Evolutionary conservation across 805 yeast genomes (phyloP), one percentile per base, ranked within the genome.

Genomic region (Candida parachauliodes): DNA sequence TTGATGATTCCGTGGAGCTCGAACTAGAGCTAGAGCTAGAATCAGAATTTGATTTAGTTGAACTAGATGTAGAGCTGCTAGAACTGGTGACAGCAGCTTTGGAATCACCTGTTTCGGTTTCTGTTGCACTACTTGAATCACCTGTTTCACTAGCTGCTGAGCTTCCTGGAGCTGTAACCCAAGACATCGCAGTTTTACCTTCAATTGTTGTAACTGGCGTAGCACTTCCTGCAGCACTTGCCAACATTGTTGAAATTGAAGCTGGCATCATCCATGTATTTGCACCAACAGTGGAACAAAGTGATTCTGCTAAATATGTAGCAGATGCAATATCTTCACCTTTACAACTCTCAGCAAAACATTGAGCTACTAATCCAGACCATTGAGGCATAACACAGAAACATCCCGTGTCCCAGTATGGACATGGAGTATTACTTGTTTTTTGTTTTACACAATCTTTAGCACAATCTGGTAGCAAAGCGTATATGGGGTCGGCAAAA

Each of bases 391-490:
- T 63, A 32, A 63, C 67, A 57, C 72, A 66, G 39, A 66, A 58
- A 52, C 72, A 66, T n/a, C 72, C 72, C 28, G 70, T 57, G 47
- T 66, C 72, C 50, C 37, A 17, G 54, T 50, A 68, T 31, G 77
- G 77, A 46, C 77, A 71, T 16, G 76, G 76, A 4, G 77, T 72
- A 37, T 64, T 68, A 27, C 56, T 51, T 9, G 67, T 59, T 21
- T 53, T 50, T 17, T 24, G 18, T 42, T 15, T 50, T 16, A 50
- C 44, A 53, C 77, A 71, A 3, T 51, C 44, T 38, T 53, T 44
- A 27, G 76, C 77, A 51, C 76, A 72, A 2, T 49, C 35, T 18
- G 77, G 77, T 20, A 70, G 51, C 5, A 46, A 38, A 21, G 44
- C 48, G 71, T 29, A 28, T 10, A 36, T 36, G 5, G 32, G 34